These are phyloP conservation scores for Cercospora sp. DNA, from an alignment of 2,329 filamentous ascomycete species.

Conservation along the genomic window DNA sequence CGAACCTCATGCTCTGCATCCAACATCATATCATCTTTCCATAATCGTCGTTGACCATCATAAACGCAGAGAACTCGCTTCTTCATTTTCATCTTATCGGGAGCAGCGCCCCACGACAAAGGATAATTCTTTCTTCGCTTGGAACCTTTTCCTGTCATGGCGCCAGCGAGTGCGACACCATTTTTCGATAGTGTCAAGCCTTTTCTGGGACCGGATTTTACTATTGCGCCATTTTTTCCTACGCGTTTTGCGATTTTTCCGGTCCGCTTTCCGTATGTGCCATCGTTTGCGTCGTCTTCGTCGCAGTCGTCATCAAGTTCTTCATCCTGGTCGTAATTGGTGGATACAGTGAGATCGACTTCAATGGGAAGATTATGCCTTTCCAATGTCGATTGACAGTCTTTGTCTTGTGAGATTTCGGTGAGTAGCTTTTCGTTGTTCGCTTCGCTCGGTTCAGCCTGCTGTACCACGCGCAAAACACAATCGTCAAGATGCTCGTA, in stretches of 20 bases:
- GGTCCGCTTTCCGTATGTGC: slow-evolving; percentile 53
- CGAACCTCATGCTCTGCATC: slow-evolving; percentile 93
- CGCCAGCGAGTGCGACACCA: slow-evolving; percentile 60
- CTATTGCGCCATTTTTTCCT: slow-evolving; percentile 39
- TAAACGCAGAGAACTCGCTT: slow-evolving; percentile 94
- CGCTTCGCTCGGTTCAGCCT: slow-evolving; percentile 58
- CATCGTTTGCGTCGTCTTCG: slow-evolving; percentile 54
- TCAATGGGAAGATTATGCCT: slow-evolving; percentile 56
- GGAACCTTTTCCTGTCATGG: slow-evolving; percentile 58
- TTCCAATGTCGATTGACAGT: slow-evolving; percentile 59
- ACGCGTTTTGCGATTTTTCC: slow-evolving; percentile 48
- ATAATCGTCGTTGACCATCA: slow-evolving; percentile 80
- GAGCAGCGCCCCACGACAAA: slow-evolving; percentile 86
- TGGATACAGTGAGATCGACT: slow-evolving; percentile 46
- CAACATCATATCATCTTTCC: slow-evolving; percentile 99
- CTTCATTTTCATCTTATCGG: slow-evolving; percentile 96
- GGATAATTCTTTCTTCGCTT: slow-evolving; percentile 95
- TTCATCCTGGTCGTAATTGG: slow-evolving; percentile 53
- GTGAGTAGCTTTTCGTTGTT: slow-evolving; percentile 58
- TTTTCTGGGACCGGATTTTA: slow-evolving; percentile 55
- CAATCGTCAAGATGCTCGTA: slow-evolving; percentile 88
- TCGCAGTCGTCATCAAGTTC: slow-evolving; percentile 59
- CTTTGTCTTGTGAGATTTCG: slow-evolving; percentile 61
- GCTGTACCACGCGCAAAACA: slow-evolving; percentile 63
- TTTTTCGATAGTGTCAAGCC: slow-evolving; percentile 78